Evolutionary conservation across 495 filamentous ascomycete genomes (phyloP).

Genomic region (Penicillium coffeae): DNA sequence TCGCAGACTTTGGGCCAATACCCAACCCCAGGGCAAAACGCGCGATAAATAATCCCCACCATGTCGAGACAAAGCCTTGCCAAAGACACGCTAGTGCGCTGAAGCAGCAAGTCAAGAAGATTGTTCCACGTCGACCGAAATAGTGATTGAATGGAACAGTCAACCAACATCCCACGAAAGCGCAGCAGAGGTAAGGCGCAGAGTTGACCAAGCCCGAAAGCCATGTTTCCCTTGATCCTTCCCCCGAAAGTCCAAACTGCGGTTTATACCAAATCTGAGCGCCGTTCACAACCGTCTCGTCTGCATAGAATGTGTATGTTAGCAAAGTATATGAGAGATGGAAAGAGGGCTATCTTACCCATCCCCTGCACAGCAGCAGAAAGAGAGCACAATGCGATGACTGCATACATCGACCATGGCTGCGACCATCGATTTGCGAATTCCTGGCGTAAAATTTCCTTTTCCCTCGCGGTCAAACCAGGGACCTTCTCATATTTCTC

Average conservation of each 20-base stretch:
- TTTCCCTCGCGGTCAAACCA: conserved; percentile 55
- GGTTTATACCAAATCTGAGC: conserved; percentile 69
- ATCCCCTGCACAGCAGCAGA: conserved; percentile 68
- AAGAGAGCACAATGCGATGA: conserved; percentile 60
- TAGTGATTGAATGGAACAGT: conserved; percentile 74
- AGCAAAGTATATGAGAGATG: background rate
- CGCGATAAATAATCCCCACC: conserved; percentile 71
- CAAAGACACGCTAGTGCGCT: conserved; percentile 69
- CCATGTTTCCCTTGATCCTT: conserved; percentile 46
- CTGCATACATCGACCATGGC: conserved; percentile 63
- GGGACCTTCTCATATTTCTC: conserved; percentile 49
- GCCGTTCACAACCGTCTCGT: conserved; percentile 77
- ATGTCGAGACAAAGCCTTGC: conserved; percentile 70
- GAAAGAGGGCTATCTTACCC: conserved; percentile 43
- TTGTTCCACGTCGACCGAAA: conserved; percentile 78
- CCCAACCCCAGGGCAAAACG: conserved; percentile 71
- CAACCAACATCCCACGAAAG: conserved; percentile 77
- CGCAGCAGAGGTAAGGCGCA: conserved; percentile 72
- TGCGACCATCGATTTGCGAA: conserved; percentile 69
- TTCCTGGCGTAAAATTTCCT: conserved; percentile 56
- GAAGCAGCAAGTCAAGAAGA: conserved; percentile 71
- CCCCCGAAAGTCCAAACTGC: conserved; percentile 63
- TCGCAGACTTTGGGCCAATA: conserved; percentile 78
- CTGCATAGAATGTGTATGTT: conserved; percentile 21
- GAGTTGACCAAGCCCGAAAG: conserved; percentile 60